A percentile compares a stretch with the other conserved stretches of the same genome.
Conservation (phyloP, 352 stramenopile species). For the Plasmopara viticola region DNA sequence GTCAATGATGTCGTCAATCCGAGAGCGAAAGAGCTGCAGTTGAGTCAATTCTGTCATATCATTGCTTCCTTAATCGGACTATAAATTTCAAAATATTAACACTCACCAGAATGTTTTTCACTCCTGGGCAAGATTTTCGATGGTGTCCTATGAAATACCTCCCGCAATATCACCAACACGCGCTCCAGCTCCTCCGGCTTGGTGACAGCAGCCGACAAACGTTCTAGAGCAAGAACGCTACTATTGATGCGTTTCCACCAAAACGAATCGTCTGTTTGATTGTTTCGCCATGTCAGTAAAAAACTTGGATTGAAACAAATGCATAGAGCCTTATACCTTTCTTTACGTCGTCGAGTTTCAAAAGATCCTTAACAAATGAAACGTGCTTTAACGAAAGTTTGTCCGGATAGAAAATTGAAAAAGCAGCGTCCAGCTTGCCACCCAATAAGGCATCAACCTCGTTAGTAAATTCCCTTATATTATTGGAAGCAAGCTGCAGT, state of each 20-base stretch:
- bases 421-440: constrained; percentile 46
- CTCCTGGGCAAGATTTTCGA: constrained; percentile 11
- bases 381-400: constrained; percentile 46
- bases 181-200: constrained; percentile 56
- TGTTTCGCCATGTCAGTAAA: background rate
- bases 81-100: too few relatives aligned
- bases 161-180: constrained; percentile 44
- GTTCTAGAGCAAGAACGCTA: constrained; percentile 42
- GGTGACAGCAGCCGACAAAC: constrained; percentile 35
- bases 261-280: constrained; percentile 25
- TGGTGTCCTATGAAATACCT: constrained; percentile 32
- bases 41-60: constrained; percentile 15
- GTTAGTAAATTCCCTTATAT: constrained; percentile 44
- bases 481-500: constrained; percentile 35
- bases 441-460: constrained; percentile 43
- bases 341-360: constrained; percentile 41
- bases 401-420: constrained; percentile 53
- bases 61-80: background rate
- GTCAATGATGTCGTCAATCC: constrained; percentile 47
- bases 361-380: constrained; percentile 46
- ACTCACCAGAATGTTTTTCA: constrained; percentile 12
- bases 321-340: constrained; percentile 13
- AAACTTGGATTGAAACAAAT: background rate
- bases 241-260: constrained; percentile 58
- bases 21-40: constrained; percentile 35